Evolutionary conservation across 106 monocot genomes (phyloP).

Genomic region (Triglochin maritima): DNA sequence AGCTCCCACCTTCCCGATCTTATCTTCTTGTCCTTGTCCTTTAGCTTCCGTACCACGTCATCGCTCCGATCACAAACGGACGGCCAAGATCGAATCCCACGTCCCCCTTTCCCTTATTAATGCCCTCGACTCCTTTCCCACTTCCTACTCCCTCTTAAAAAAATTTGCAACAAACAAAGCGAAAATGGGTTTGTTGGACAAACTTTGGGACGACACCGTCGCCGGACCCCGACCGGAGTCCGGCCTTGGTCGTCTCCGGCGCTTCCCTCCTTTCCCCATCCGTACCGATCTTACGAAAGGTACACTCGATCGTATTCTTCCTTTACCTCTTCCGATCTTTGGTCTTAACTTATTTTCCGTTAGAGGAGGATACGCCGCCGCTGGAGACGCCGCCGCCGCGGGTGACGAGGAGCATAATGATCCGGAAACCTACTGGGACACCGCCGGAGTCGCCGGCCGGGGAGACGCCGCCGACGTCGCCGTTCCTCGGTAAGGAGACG

Average conservation of each 20-base stretch:
- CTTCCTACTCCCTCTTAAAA: background rate
- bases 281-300: slow-evolving; percentile 11
- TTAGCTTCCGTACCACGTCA: background rate
- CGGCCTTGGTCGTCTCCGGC: slow-evolving; percentile 15
- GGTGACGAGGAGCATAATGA: slow-evolving; percentile 95
- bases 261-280: slow-evolving; percentile 7
- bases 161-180: background rate
- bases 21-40: slow-evolving; percentile 5
- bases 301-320: background rate
- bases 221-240: slow-evolving; percentile 26
- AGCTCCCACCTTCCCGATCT: background rate
- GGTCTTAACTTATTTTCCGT: too few species aligned
- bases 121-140: background rate
- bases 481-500: slow-evolving; percentile 55
- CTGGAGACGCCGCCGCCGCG: slow-evolving; percentile 36
- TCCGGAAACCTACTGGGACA: slow-evolving; percentile 62
- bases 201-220: slow-evolving; percentile 30
- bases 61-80: background rate
- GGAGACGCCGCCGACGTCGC: slow-evolving; percentile 73
- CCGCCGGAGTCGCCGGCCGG: slow-evolving; percentile 61
- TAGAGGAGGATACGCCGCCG: background rate
- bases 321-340: background rate
- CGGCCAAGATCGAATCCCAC: background rate
- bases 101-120: background rate
- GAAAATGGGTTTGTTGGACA: slow-evolving; percentile 21